Evolutionary conservation across 192 early-diverging fungal genomes (phyloP).

Genomic region (Mortierella alpina): DNA sequence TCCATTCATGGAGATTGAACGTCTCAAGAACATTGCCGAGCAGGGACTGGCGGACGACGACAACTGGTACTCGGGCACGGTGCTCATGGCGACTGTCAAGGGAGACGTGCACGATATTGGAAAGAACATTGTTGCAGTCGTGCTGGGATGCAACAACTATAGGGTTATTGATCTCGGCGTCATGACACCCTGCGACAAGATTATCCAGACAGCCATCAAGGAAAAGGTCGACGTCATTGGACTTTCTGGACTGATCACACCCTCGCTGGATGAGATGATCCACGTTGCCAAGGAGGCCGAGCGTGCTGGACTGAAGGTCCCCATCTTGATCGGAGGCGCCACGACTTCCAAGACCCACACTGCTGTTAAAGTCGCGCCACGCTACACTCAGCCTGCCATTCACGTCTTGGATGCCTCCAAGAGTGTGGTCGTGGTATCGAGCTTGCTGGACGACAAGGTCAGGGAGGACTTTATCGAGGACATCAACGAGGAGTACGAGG

Average conservation of each 20-base stretch:
- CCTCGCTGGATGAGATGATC: slow-evolving; percentile 97
- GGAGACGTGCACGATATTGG: slow-evolving; percentile 99
- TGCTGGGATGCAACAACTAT: slow-evolving; percentile 98
- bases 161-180: slow-evolving; percentile 94
- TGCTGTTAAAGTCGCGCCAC: slow-evolving; percentile 95
- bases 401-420: slow-evolving; percentile 93
- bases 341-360: slow-evolving; percentile 97
- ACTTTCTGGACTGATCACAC: slow-evolving; percentile 94
- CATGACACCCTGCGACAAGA: slow-evolving; percentile 95
- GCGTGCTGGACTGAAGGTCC: slow-evolving; percentile 83
- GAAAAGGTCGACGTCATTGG: slow-evolving; percentile 94
- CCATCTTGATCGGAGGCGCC: slow-evolving; percentile 93
- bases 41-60: slow-evolving; percentile 65
- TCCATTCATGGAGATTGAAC: slow-evolving; percentile 93
- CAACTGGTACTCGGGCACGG: slow-evolving; percentile 87
- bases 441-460: slow-evolving; percentile 79
- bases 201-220: slow-evolving; percentile 86
- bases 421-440: slow-evolving; percentile 91
- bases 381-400: slow-evolving; percentile 83
- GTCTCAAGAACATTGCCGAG: slow-evolving; percentile 73
- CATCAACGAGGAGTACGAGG: slow-evolving; percentile 93
- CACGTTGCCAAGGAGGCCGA: slow-evolving; percentile 95
- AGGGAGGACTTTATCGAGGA: slow-evolving; percentile 92
- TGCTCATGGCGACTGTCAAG: slow-evolving; percentile 96
- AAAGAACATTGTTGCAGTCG: slow-evolving; percentile 97